Evolutionary conservation across 75 land plant genomes (phyloP).

Genomic region (Larix kaempferi): DNA sequence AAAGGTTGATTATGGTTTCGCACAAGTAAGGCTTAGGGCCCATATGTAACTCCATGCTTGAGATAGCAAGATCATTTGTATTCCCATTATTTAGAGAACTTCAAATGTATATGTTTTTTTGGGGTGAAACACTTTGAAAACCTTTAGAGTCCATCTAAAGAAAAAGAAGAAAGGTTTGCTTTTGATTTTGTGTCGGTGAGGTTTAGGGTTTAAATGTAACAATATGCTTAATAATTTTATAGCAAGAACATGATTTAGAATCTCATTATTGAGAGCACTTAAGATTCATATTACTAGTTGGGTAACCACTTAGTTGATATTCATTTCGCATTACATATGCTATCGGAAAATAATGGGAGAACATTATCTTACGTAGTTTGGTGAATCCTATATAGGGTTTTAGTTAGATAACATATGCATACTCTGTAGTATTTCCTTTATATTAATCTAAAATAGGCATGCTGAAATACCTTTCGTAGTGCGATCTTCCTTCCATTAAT

Average conservation of each 20-base stretch:
- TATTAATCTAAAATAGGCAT: background rate
- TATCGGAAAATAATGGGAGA: background rate
- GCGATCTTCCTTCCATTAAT: background rate
- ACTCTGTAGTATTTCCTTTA: background rate
- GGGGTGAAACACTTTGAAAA: background rate
- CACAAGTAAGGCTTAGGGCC: background rate
- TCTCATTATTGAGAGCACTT: background rate
- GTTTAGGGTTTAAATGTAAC: background rate
- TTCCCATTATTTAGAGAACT: background rate
- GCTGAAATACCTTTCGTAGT: background rate
- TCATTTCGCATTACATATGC: background rate
- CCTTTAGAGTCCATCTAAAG: background rate
- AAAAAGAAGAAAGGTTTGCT: background rate
- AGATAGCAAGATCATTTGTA: background rate
- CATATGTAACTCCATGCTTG: background rate
- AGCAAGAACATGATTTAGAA: background rate
- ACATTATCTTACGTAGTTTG: background rate
- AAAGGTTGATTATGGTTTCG: no score
- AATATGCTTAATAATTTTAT: background rate
- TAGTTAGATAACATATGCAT: background rate
- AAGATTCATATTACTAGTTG: background rate
- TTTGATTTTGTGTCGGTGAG: no score
- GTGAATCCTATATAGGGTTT: background rate
- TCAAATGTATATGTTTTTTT: background rate
- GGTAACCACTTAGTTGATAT: background rate